A percentile compares a stretch with the other conserved stretches of the same genome.
Evolutionary conservation across 139 green algal species (phyloP).

Genomic region (Chlamydomonas sp.): DNA sequence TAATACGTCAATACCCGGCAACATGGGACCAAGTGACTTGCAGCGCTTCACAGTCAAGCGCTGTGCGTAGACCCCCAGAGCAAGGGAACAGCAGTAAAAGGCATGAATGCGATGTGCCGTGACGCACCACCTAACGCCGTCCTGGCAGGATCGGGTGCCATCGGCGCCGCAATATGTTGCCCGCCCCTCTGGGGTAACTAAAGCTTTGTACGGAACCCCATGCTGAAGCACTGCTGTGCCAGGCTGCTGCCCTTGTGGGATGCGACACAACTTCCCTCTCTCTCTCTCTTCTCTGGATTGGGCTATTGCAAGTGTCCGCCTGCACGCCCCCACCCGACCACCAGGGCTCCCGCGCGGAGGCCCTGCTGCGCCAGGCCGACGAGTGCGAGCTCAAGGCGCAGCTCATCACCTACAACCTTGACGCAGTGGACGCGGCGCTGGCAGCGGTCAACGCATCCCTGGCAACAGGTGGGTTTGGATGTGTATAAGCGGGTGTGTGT

Average conservation of each 20-base stretch:
- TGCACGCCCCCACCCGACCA: conserved; percentile 1
- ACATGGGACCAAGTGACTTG: not conserved
- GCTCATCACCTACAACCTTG: conserved; percentile 92
- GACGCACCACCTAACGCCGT: too few relatives aligned
- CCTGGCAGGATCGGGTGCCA: too few relatives aligned
- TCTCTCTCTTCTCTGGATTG: not conserved
- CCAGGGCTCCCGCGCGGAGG: conserved; percentile 69
- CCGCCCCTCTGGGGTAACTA: too few relatives aligned
- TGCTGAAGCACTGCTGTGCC: too few relatives aligned
- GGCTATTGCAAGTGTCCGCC: not conserved
- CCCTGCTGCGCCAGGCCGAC: conserved; percentile 68
- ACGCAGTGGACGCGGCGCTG: conserved; percentile 88
- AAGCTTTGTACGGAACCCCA: too few relatives aligned
- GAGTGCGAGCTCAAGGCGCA: conserved; percentile 60
- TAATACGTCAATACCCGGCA: not conserved
- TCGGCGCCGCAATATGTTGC: too few relatives aligned
- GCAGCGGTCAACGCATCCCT: conserved; percentile 84
- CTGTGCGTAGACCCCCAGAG: too few relatives aligned
- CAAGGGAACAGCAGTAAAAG: too few relatives aligned
- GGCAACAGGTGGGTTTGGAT: conserved; percentile 44
- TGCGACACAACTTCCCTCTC: not conserved
- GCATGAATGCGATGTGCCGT: too few relatives aligned
- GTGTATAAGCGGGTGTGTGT: too few relatives aligned
- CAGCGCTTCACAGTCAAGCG: too few relatives aligned
- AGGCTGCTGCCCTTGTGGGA: too few relatives aligned